A percentile compares a stretch with the other conserved stretches of the same genome.
Evolutionary conservation across 2,329 filamentous ascomycete genomes (phyloP).

Genomic region (Cadophora malorum): DNA sequence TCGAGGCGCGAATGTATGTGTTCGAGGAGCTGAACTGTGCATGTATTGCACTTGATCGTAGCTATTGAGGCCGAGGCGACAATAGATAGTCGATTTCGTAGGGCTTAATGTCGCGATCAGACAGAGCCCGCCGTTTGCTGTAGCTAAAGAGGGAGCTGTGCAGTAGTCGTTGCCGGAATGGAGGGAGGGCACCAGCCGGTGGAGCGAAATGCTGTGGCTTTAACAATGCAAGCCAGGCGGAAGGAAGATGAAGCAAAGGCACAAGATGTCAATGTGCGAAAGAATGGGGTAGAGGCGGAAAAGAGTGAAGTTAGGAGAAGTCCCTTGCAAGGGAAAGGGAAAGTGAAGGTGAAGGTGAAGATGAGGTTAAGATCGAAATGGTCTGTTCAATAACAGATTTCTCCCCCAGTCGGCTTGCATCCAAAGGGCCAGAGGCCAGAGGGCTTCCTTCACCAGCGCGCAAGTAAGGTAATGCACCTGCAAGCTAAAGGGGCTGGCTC

Average conservation of each 20-base stretch:
- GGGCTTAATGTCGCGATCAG: conserved; percentile 11
- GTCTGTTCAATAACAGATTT: background rate
- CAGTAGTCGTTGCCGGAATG: conserved; percentile 14
- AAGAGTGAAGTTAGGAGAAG: background rate
- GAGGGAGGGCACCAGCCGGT: conserved; percentile 17
- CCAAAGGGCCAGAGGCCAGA: too few relatives aligned
- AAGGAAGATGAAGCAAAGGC: background rate
- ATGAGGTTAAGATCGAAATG: background rate
- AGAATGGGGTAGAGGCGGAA: background rate
- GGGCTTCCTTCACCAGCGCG: too few relatives aligned
- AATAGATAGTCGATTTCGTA: conserved; percentile 1
- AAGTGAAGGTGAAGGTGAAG: background rate
- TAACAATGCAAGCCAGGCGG: background rate
- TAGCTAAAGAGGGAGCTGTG: conserved; percentile 1
- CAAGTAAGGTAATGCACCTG: too few relatives aligned
- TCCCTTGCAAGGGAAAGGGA: background rate
- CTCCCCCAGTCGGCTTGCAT: too few relatives aligned
- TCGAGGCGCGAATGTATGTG: conserved; percentile 12
- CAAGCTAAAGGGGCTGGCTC: too few relatives aligned
- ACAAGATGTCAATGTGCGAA: conserved; percentile 15
- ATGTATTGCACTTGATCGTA: conserved; percentile 2
- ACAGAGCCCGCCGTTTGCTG: conserved; percentile 3
- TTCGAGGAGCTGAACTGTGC: background rate
- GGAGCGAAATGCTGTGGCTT: conserved; percentile 10
- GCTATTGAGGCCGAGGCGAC: background rate